These are phyloP conservation scores for Cladosporium sp. DNA, from an alignment of 2,329 filamentous ascomycete species.

Conservation along the genomic window DNA sequence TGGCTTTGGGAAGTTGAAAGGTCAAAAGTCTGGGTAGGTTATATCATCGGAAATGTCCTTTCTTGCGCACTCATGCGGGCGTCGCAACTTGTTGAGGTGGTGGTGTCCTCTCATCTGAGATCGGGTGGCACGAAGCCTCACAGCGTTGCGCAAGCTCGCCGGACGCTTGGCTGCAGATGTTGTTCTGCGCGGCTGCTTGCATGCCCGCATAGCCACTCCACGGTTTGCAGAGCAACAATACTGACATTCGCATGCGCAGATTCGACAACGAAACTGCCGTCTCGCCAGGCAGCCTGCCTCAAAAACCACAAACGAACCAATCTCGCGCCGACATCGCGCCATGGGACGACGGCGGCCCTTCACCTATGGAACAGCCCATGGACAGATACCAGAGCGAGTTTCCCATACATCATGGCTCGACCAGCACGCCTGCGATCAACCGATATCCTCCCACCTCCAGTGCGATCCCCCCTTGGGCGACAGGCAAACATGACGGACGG, in stretches of 20 bases:
- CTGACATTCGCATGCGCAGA: slow-evolving; percentile 32
- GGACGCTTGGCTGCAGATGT: slow-evolving; percentile 7
- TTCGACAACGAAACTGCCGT: slow-evolving; percentile 44
- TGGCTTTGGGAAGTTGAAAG: slow-evolving; percentile 29
- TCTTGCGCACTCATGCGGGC: background rate
- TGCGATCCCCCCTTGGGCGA: slow-evolving; percentile 46
- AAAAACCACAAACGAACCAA: slow-evolving; percentile 38
- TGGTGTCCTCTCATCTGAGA: too few species aligned
- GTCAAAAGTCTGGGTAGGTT: slow-evolving; percentile 43
- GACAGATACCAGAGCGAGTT: slow-evolving; percentile 43
- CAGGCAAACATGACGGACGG: slow-evolving; percentile 26
- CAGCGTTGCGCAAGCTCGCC: background rate
- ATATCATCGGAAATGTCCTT: background rate
- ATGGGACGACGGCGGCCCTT: slow-evolving; percentile 43
- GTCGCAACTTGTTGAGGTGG: background rate
- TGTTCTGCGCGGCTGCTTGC: slow-evolving; percentile 10
- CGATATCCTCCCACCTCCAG: slow-evolving; percentile 50
- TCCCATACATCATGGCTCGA: slow-evolving; percentile 46
- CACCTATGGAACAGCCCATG: slow-evolving; percentile 16
- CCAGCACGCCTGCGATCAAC: slow-evolving; percentile 26
- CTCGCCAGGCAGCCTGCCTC: slow-evolving; percentile 35
- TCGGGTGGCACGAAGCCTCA: background rate
- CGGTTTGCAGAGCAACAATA: slow-evolving; percentile 15
- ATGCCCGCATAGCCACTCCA: slow-evolving; percentile 25
- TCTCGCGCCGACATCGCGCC: slow-evolving; percentile 45